Evolutionary conservation across 169 alveolate genomes (phyloP).

Genomic region (Plasmodium fragile): DNA sequence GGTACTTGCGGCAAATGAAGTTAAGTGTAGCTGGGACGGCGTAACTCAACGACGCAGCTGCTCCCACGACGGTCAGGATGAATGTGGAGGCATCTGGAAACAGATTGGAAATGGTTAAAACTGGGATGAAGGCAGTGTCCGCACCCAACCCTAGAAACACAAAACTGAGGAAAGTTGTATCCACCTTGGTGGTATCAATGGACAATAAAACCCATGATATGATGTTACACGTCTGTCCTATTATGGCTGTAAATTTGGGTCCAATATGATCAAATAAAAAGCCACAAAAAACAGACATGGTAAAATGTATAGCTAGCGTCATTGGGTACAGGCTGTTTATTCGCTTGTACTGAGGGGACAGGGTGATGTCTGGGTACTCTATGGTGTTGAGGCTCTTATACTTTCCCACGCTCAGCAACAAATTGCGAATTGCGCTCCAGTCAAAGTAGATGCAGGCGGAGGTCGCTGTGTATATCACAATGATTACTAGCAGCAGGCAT

Average conservation of each 20-base stretch:
- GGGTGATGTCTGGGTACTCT: constrained; percentile 20
- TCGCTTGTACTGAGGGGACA: constrained; percentile 60
- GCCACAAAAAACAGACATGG: constrained; percentile 71
- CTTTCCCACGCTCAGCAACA: constrained; percentile 41
- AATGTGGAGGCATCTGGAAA: constrained; percentile 71
- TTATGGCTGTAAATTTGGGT: constrained; percentile 65
- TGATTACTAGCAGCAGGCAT: constrained; percentile 12
- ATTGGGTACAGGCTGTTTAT: constrained; percentile 49
- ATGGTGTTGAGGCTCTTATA: constrained; percentile 34
- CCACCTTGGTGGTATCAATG: constrained; percentile 24
- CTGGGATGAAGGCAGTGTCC: constrained; percentile 70
- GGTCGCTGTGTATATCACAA: constrained; percentile 39
- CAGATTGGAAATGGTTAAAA: constrained; percentile 45
- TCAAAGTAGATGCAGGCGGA: constrained; percentile 72
- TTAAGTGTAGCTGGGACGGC: constrained; percentile 68
- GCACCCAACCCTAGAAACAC: constrained; percentile 69
- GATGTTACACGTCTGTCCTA: constrained; percentile 57
- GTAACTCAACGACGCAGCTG: constrained; percentile 75
- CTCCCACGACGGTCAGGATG: constrained; percentile 56
- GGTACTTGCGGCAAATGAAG: not conserved
- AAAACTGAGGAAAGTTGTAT: constrained; percentile 46
- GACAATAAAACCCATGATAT: constrained; percentile 56
- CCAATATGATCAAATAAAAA: constrained; percentile 68
- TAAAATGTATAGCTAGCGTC: constrained; percentile 70
- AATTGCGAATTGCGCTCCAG: constrained; percentile 55